Evolutionary conservation across 2,329 filamentous ascomycete species (phyloP).

Genomic region (Pestalotiopsis sp.): DNA sequence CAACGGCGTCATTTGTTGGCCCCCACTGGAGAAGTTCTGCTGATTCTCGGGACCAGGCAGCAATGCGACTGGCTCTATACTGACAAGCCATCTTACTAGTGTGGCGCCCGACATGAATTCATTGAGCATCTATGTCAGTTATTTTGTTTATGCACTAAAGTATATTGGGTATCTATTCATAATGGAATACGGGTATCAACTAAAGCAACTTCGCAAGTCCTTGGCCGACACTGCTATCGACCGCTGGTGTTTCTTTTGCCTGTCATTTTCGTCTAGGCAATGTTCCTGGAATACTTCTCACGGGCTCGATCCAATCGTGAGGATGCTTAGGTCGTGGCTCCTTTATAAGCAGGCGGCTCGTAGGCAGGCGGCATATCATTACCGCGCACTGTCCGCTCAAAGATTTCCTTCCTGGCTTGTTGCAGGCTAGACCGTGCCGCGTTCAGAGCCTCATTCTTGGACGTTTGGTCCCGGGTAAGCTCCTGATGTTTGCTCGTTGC

Average conservation of each 20-base stretch:
- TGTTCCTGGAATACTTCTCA: not conserved
- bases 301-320: not conserved
- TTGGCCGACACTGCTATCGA: no score
- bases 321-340: not conserved
- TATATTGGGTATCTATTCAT: no score
- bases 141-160: no score
- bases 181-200: not conserved
- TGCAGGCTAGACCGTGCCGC: slow-evolving; percentile 43
- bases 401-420: slow-evolving; percentile 44
- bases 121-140: no score
- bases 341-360: not conserved
- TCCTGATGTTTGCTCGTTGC: slow-evolving; percentile 25
- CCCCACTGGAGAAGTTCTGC: no score
- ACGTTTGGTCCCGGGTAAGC: slow-evolving; percentile 33
- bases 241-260: not conserved
- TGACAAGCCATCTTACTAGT: no score
- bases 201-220: not conserved
- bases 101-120: no score
- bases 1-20: no score
- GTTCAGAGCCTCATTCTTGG: slow-evolving; percentile 34
- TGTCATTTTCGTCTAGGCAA: not conserved
- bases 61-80: no score
- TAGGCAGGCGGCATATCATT: not conserved
- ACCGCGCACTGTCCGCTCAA: slow-evolving; percentile 28
- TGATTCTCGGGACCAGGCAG: no score